Base-by-base conservation (phyloP, 83 land plant genomes). In the Picea mariana region DNA sequence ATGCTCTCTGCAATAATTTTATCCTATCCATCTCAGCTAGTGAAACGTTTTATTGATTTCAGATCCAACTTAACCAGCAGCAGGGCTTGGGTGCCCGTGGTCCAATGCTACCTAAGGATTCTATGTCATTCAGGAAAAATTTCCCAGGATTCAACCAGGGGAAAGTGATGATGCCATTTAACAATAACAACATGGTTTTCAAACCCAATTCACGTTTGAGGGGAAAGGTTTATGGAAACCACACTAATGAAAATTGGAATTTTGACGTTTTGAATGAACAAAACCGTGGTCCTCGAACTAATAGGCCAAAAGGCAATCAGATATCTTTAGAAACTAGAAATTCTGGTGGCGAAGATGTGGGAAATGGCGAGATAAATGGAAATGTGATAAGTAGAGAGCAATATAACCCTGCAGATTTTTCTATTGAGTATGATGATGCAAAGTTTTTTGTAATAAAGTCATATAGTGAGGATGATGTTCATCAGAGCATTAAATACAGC, bases 381-480 rank as follows among this genome's bases (percentile, higher is more conserved):
- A 64, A 82, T 80, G 34, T 75, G 20, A 75, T 83, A 15, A 26
- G 85, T 83, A 86, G 89, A 47, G 95, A 89, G 52, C 89, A 90
- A 47, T 92, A 87, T 76, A 92, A 94, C 62, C 78, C 42, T 15
- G 66, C 85, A 11, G 95, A 90, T 75, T 94, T 92, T 80, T 81
- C 79, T 1, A 81, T 84, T 59, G 88, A 82, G 75, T 89, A 92
- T 80, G 93, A 86, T 6, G 81, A 88, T 80, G 98, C 97, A 23
- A 91, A 86, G 87, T 91, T 91, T 72, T 96, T 87, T 85, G 88
- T 96, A 21, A 94, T 96, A 77, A 96, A 96, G 77, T 94, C 97
- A 3, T 96, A 89, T 84, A 96, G 93, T 87, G 98, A 94, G 79
- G 98, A 94, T 84, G 93, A 96, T 81, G 87, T 96, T 67, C 94